These are phyloP conservation scores for Coccomyxa subellipsoidea DNA, from an alignment of 163 green algal genomes.

Conservation along the genomic window DNA sequence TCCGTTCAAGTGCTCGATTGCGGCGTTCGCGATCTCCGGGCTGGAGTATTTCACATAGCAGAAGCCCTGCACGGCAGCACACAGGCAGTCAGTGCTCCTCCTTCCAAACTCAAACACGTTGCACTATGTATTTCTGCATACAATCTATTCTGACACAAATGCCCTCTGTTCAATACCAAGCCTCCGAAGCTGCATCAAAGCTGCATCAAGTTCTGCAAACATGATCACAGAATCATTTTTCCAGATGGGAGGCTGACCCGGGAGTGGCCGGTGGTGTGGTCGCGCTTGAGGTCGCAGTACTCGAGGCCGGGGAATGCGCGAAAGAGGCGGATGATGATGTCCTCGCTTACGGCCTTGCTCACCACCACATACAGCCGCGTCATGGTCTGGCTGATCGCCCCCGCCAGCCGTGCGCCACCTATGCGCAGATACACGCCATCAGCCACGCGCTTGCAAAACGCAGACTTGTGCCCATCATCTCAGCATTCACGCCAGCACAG, in stretches of 20 bases:
- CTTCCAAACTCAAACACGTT: too few relatives aligned
- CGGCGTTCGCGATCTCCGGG: conserved; percentile 59
- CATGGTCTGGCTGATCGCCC: neutral
- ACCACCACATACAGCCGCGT: conserved; percentile 10
- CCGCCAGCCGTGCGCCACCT: neutral
- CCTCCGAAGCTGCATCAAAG: too few relatives aligned
- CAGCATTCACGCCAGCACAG: neutral
- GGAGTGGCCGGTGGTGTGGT: conserved; percentile 71
- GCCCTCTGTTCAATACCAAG: too few relatives aligned
- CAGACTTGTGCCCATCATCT: neutral
- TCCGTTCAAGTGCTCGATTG: conserved; percentile 75
- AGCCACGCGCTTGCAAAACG: too few relatives aligned
- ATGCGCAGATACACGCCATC: neutral
- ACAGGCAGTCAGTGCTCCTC: too few relatives aligned
- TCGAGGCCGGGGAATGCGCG: conserved; percentile 79
- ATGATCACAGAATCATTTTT: neutral
- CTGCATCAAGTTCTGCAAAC: too few relatives aligned
- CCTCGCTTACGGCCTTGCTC: conserved; percentile 61
- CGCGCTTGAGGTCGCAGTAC: conserved; percentile 88
- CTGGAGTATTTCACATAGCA: conserved; percentile 84
- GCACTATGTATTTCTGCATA: too few relatives aligned
- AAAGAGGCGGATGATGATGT: conserved; percentile 75
- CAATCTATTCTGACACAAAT: too few relatives aligned
- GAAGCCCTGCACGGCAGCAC: conserved; percentile 62
- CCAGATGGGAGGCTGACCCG: conserved; percentile 61